phyloP scores from a whole-genome alignment of 768 basidiomycete genomes.

The Lepiota venenata region DNA sequence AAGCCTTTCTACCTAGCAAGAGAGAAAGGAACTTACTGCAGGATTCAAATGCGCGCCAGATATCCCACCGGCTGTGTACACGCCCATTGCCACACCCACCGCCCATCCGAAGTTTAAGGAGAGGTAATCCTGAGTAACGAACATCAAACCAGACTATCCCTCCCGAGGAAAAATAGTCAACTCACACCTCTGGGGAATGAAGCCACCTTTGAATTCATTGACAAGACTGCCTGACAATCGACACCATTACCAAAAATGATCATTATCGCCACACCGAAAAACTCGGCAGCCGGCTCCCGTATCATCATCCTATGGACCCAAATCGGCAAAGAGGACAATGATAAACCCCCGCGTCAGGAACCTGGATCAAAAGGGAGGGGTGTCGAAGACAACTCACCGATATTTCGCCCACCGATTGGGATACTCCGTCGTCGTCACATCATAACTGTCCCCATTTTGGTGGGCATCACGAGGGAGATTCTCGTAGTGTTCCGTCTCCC shows the following conservation, averaged over 20 bases:
- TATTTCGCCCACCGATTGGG: constrained; percentile 56
- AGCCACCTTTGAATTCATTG: constrained; percentile 40
- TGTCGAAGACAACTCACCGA: constrained; percentile 34
- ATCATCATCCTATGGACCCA: constrained; percentile 21
- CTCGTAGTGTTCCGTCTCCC: not conserved
- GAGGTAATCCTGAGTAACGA: constrained; percentile 34
- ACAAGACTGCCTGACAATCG: constrained; percentile 54
- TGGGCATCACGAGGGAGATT: constrained; percentile 14
- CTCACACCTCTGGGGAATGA: constrained; percentile 51
- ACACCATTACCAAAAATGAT: constrained; percentile 59
- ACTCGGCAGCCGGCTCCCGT: constrained; percentile 62
- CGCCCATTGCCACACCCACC: constrained; percentile 58
- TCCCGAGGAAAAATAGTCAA: not conserved
- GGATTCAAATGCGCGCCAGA: constrained; percentile 80
- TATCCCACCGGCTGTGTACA: constrained; percentile 62
- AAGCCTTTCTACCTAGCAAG: not conserved
- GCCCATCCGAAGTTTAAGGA: constrained; percentile 57
- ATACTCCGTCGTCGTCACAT: constrained; percentile 32
- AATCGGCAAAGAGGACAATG: not conserved
- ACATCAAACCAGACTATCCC: not conserved
- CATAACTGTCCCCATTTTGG: constrained; percentile 19
- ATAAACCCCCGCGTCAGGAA: not conserved
- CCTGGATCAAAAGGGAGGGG: not conserved
- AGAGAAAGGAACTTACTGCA: constrained; percentile 37
- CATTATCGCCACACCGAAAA: constrained; percentile 55